Percentiles rank a stretch among this genome's conserved stretches.
These are phyloP conservation scores for Madurella mycetomatis DNA, from an alignment of 2,329 filamentous ascomycete genomes.

Conservation along the genomic window DNA sequence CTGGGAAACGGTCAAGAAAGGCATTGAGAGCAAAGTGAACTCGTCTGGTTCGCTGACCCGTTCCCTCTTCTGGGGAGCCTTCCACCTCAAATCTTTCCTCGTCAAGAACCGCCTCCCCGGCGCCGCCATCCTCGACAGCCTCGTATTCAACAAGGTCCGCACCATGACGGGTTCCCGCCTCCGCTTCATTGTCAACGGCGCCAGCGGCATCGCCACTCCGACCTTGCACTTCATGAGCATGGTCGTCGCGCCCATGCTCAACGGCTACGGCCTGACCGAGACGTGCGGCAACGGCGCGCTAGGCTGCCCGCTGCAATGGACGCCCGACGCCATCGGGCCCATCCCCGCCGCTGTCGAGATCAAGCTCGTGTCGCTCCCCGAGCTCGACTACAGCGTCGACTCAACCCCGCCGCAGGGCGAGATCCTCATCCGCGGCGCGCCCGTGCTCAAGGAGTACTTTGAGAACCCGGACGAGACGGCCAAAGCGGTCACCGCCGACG, in stretches of 20 bases:
- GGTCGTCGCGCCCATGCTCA: constrained; percentile 90
- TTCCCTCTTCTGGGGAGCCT: constrained; percentile 71
- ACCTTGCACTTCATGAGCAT: constrained; percentile 90
- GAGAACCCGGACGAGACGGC: constrained; percentile 81
- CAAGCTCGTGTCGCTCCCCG: constrained; percentile 86
- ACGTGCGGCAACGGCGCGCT: constrained; percentile 81
- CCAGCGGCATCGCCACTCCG: constrained; percentile 80
- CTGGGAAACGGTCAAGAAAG: constrained; percentile 97
- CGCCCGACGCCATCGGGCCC: constrained; percentile 70
- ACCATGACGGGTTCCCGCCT: constrained; percentile 83
- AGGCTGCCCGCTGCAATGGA: constrained; percentile 81
- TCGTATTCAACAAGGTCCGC: constrained; percentile 91
- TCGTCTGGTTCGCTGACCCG: constrained; percentile 63
- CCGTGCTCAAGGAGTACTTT: constrained; percentile 75
- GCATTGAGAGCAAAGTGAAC: constrained; percentile 76
- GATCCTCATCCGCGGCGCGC: constrained; percentile 77
- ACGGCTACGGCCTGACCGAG: constrained; percentile 91
- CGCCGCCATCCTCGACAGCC: constrained; percentile 64
- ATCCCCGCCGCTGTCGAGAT: constrained; percentile 74
- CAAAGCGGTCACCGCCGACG: constrained; percentile 72
- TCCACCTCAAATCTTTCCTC: constrained; percentile 56
- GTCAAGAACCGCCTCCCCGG: constrained; percentile 58
- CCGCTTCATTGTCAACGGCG: constrained; percentile 89
- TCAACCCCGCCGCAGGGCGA: constrained; percentile 82
- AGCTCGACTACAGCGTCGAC: constrained; percentile 77